Base-by-base conservation (phyloP, 208 protist species). In the Leptomonas seymouri region DNA sequence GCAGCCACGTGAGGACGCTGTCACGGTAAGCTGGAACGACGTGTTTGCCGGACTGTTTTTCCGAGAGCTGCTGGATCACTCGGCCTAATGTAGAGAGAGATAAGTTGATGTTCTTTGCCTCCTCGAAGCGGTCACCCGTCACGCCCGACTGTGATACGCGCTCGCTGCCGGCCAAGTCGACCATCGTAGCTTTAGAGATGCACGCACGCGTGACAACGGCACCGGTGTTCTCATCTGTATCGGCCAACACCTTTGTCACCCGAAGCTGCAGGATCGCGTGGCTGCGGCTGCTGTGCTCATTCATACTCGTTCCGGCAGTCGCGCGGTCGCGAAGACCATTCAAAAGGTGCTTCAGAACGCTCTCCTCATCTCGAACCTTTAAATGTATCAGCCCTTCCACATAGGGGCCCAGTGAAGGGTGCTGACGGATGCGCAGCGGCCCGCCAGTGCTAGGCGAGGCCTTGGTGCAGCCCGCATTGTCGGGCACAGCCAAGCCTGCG, bases 91-190 rank as follows among this genome's bases (percentile, higher is more conserved):
- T 97, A 31, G 97, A 90, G 15, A 99, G 87, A 15, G 92, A 98
- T 21, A 98, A 91, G 81, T 99, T 99, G 58, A 99, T 99, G 71
- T 98, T 94, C 23, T 79, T 87, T 20, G 97, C 97, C 76, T 99
- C 97, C 64, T 98, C 91, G 28, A 98, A 86, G 36, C 93, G 93
- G 18, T 96, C 70, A 0, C 98, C 98, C 11, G 89, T 86, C 0
- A 84, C 87, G n/a, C 98, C 98, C 25, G 93, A 91, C 56, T 91
- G 80, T 39, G 88, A 67, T 1, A 91, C 82, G n/a, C 98, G 90
- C 85, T 99, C 98, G 51, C 90, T 97, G 28, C 98, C 98, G 9
- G 98, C 98, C 6, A 99, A 86, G 84, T 99, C 98, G 15, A 99
- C 98, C 59, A 99, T 79, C 64, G 96, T 99, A 27, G 97, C 78